Base-by-base conservation (phyloP, 2,329 filamentous ascomycete genomes). In the Curvularia verruculosa region DNA sequence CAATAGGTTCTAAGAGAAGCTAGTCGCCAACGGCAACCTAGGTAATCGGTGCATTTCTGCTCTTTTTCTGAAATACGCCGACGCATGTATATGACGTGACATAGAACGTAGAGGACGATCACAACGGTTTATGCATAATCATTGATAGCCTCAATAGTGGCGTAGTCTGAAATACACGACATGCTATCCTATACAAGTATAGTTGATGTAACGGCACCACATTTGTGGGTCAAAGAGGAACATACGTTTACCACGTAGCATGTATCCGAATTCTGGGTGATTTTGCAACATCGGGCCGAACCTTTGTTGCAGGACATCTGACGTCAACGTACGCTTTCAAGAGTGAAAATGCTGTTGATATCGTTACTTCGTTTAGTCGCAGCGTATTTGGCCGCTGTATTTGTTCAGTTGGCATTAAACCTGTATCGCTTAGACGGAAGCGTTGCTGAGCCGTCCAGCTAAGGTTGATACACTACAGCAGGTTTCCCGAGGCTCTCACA, bases 221-320 rank as follows among this genome's bases (percentile, higher is more conserved):
- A 21, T 34, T 18, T 41, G 28, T 54, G 52, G 28, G 24, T 12
- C 34, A 28, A 41, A 10, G 13, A 13, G 4, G 10, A 15, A 15
- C 3, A 15, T 15, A 15, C 29, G 5, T 26, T 26, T 5, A 26
- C 5, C 8, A 26, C 24, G 24, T 26, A 26, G 29, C 37, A 34
- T n/a, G 21, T 49, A 34, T 49, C 15, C 29, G 37, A 18, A 29
- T 39, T 50, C 46, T 39, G 52, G 10, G 39, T 23, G 50, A 45
- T 54, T 54, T 29, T 54, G 46, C n/a, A 45, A 45, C n/a, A 50
- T 28, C 23, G 46, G 46, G 5, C 52, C 52, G 39, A 45, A n/a
- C 7, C 19, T 29, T 45, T 5, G 12, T 19, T 28, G 24, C 46
- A 46, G 52, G 24, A 44, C 40, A 54, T 54, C 50, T 54, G 41